phyloP scores from a whole-genome alignment of 1,284 basidiomycete species.

The Boletus sp. region DNA sequence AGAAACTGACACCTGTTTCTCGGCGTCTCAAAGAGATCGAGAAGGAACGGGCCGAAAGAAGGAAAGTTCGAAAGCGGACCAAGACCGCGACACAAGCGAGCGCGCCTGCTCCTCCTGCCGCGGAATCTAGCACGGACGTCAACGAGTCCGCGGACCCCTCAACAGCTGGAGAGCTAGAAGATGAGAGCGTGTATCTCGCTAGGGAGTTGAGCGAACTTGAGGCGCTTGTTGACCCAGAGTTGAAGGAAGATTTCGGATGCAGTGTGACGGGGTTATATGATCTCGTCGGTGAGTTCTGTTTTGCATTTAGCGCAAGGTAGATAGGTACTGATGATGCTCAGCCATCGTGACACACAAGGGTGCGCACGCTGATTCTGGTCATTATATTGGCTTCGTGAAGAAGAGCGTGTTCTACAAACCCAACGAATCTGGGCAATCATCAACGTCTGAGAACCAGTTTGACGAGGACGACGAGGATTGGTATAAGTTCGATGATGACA shows the following conservation, averaged over 20 bases:
- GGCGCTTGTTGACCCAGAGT: constrained; percentile 56
- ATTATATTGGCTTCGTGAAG: constrained; percentile 90
- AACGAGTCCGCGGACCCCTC: constrained; percentile 28
- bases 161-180: constrained; percentile 34
- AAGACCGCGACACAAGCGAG: constrained; percentile 40
- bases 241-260: constrained; percentile 68
- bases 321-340: constrained; percentile 28
- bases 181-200: constrained; percentile 56
- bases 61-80: constrained; percentile 76
- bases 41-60: constrained; percentile 80
- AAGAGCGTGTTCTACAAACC: constrained; percentile 56
- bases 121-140: constrained; percentile 27
- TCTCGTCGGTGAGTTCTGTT: constrained; percentile 60
- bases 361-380: constrained; percentile 87
- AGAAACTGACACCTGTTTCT: constrained; percentile 68
- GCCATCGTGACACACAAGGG: constrained; percentile 98
- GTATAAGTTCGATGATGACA: constrained; percentile 94
- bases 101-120: constrained; percentile 36
- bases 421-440: constrained; percentile 14
- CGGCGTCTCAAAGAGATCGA: constrained; percentile 74
- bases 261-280: constrained; percentile 81
- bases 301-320: background rate
- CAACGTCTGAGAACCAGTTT: constrained; percentile 17
- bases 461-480: constrained; percentile 68
- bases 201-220: constrained; percentile 65